Evolutionary conservation across 495 filamentous ascomycete genomes (phyloP).

Genomic region (Aspergillus ostianus): DNA sequence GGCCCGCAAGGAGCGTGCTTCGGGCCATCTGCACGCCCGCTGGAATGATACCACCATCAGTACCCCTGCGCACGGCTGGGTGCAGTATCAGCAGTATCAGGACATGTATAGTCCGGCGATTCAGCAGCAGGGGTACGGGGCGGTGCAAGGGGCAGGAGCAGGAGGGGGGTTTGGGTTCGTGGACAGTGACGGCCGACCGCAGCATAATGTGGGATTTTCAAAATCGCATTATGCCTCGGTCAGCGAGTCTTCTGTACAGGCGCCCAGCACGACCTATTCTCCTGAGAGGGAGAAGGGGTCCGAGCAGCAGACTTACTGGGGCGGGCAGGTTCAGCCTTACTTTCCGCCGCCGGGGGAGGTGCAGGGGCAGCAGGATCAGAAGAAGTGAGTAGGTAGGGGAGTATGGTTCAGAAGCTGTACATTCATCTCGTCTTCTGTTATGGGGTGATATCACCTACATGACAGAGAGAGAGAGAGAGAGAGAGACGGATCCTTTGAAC

Average conservation of each 20-base stretch:
- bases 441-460: not conserved
- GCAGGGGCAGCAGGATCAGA: not conserved
- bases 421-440: too few species aligned
- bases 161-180: slow-evolving; percentile 21
- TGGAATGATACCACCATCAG: slow-evolving; percentile 30
- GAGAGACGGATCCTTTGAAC: too few species aligned
- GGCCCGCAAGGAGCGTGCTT: slow-evolving; percentile 20
- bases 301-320: not conserved
- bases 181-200: slow-evolving; percentile 23
- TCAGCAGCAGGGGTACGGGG: slow-evolving; percentile 18
- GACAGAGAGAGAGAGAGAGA: not conserved
- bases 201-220: slow-evolving; percentile 14
- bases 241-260: not conserved
- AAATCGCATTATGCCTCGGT: slow-evolving; percentile 4
- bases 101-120: slow-evolving; percentile 6
- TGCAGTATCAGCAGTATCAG: slow-evolving; percentile 13
- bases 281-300: slow-evolving; percentile 4
- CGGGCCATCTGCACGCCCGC: slow-evolving; percentile 25
- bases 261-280: not conserved
- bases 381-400: not conserved
- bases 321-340: not conserved
- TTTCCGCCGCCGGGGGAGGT: not conserved
- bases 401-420: too few species aligned
- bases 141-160: not conserved
- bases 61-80: slow-evolving; percentile 25